Conservation (phyloP, 345 rosid genomes). For the Citrus glauca region DNA sequence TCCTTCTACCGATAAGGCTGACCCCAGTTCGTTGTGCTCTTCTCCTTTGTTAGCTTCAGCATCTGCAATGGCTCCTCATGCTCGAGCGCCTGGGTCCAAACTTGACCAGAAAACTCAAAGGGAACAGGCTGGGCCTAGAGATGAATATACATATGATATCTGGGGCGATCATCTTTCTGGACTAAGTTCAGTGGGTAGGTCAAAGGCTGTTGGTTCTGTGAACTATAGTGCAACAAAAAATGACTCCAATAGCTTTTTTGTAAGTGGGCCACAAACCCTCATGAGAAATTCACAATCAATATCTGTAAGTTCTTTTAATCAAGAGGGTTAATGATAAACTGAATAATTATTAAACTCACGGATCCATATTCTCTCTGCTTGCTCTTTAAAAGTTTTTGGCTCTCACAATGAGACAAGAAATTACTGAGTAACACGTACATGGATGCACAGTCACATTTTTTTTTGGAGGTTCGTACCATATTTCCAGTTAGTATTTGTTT, state of each 20-base stretch:
- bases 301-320: constrained; percentile 50
- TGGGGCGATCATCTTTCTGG: constrained; percentile 85
- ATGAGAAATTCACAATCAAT: constrained; percentile 42
- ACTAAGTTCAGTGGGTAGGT: constrained; percentile 37
- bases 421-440: not conserved
- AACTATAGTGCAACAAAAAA: constrained; percentile 31
- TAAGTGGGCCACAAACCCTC: constrained; percentile 70
- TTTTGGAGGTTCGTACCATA: not conserved
- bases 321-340: constrained; percentile 44
- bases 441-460: too few relatives aligned
- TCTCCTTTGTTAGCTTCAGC: constrained; percentile 33
- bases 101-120: constrained; percentile 26
- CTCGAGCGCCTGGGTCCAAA: constrained; percentile 76
- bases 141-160: constrained; percentile 60
- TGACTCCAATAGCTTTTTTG: constrained; percentile 74
- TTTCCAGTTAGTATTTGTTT: not conserved
- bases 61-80: constrained; percentile 53
- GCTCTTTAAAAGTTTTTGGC: not conserved
- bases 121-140: constrained; percentile 25
- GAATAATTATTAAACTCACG: constrained; percentile 7
- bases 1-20: constrained; percentile 30
- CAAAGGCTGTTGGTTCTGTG: constrained; percentile 36
- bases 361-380: not conserved
- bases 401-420: not conserved
- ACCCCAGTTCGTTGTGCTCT: constrained; percentile 18